Base-by-base conservation (phyloP, 169 alveolate genomes). In the Cryptosporidium parvum region DNA sequence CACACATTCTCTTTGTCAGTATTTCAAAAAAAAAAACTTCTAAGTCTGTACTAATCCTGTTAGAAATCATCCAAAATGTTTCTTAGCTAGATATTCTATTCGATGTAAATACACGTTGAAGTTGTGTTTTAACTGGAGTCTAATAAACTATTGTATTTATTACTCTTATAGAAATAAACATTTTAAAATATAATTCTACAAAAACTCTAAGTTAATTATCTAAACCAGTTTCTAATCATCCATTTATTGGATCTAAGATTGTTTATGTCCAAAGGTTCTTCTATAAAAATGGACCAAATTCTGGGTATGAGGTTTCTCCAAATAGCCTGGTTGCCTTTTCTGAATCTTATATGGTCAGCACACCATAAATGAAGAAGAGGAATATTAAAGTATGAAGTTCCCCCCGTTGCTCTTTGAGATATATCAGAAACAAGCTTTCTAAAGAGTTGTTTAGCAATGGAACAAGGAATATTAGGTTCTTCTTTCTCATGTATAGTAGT, bases 261-360 rank as follows among this genome's bases (percentile, higher is more conserved):
- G 33, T 16, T 53, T 4, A 65, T 59, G 18, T 39, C 67, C 16
- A 80, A 29, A 12, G 89, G 89, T 39, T 80, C 80, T 12, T 80
- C 75, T 65, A 61, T 42, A 62, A 80, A 80, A 18, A 80, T 44
- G 3, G 59, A 52, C 89, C 89, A 80, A 16, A 80, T 29, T 37
- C 89, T 80, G n/a, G 89, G 70, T 39, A 80, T 67, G 1, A 80
- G 44, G 51, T 80, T 80, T 21, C 89, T 59, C 89, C 89, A 80
- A 18, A 80, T 29, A 26, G 59, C 75, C 62, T 80, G 89, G 37
- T 80, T 62, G 1, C 53, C 61, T 65, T 29, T 62, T 33, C 89
- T 80, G 18, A 62, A 80, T n/a, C 89, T 35, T 7, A 80, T 80
- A 23, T 80, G 75, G 23, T 80, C 68, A 45, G 89, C 89, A 51